These are phyloP conservation scores for Vicia villosa DNA, from an alignment of 306 rosid genomes.

Conservation along the genomic window DNA sequence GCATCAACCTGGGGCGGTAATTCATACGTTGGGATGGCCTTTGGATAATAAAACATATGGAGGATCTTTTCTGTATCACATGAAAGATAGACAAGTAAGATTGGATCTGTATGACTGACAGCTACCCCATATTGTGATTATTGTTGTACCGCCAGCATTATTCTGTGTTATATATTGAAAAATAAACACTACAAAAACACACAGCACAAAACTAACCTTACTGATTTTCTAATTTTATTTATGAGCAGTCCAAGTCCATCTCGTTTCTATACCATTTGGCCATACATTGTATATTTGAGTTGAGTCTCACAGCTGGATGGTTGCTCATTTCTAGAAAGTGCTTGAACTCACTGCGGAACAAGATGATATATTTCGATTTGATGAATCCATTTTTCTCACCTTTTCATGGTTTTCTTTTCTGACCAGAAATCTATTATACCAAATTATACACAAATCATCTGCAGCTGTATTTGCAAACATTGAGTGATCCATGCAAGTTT, in stretches of 20 bases:
- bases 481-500: slow-evolving; percentile 20
- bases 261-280: slow-evolving; percentile 7
- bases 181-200: slow-evolving; percentile 10
- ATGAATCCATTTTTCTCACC: slow-evolving; percentile 25
- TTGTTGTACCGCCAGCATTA: neutral
- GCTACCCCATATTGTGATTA: slow-evolving; percentile 27
- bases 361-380: slow-evolving; percentile 15
- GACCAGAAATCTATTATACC: slow-evolving; percentile 20
- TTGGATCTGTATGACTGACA: neutral
- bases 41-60: slow-evolving; percentile 88
- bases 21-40: slow-evolving; percentile 98
- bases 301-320: slow-evolving; percentile 3
- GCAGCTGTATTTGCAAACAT: slow-evolving; percentile 21
- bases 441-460: slow-evolving; percentile 3
- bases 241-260: slow-evolving; percentile 1
- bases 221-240: slow-evolving; percentile 16
- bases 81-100: slow-evolving; percentile 82
- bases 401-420: slow-evolving; percentile 9
- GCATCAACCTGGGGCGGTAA: slow-evolving; percentile 82
- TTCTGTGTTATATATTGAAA: slow-evolving; percentile 16
- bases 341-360: neutral
- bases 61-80: slow-evolving; percentile 96
- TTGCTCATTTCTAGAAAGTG: slow-evolving; percentile 17
- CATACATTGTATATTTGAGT: slow-evolving; percentile 9
- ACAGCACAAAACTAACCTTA: slow-evolving; percentile 5